Percentiles rank a stretch among this genome's conserved stretches.
phyloP scores from a whole-genome alignment of 2,329 filamentous ascomycete genomes.

The Leptographium galeiforme region DNA sequence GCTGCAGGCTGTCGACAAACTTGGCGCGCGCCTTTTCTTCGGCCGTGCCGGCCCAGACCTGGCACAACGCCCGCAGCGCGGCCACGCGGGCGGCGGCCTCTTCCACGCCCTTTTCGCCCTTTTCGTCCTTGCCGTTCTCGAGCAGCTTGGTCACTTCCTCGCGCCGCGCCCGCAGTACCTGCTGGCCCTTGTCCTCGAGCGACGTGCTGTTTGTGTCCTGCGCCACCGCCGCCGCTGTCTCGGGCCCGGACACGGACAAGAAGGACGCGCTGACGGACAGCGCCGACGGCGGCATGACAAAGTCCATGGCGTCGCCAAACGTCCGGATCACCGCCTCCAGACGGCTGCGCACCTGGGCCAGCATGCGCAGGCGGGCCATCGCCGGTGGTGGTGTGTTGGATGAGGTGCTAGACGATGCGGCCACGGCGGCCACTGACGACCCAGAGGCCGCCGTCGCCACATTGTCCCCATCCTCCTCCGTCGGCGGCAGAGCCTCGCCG shows the following conservation, averaged over 20 bases:
- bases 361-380: conserved; percentile 66
- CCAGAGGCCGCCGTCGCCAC: conserved; percentile 4
- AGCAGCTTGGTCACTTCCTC: conserved; percentile 61
- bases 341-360: conserved; percentile 70
- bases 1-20: conserved; percentile 71
- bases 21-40: conserved; percentile 76
- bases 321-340: conserved; percentile 80
- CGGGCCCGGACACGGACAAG: conserved; percentile 78
- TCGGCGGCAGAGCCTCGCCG: conserved; percentile 27
- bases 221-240: conserved; percentile 32
- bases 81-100: conserved; percentile 63
- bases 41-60: conserved; percentile 90
- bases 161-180: conserved; percentile 57
- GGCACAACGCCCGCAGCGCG: conserved; percentile 59
- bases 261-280: conserved; percentile 73
- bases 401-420: neutral
- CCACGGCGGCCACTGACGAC: conserved; percentile 10
- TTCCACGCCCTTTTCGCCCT: conserved; percentile 49
- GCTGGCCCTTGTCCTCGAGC: conserved; percentile 76
- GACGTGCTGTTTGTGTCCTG: conserved; percentile 28
- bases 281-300: conserved; percentile 81
- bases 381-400: conserved; percentile 36
- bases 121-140: neutral
- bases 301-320: conserved; percentile 93
- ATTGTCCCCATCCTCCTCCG: neutral